phyloP scores from a whole-genome alignment of 1,284 basidiomycete genomes.

The Laetiporus sulphureus region DNA sequence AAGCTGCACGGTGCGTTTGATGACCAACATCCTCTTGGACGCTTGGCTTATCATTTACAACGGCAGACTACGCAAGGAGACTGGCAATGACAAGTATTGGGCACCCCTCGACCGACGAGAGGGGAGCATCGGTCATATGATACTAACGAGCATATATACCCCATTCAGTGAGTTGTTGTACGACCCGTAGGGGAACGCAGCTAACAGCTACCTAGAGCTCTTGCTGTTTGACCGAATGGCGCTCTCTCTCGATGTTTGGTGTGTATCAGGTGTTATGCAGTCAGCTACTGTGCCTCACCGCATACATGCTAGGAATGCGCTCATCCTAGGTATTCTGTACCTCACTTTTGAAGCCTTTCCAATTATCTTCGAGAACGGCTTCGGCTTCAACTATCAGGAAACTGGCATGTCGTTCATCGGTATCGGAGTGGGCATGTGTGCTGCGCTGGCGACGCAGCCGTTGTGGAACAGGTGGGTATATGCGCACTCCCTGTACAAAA shows the following conservation, averaged over 20 bases:
- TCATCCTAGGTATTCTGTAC: constrained; percentile 73
- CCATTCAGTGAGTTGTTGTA: constrained; percentile 76
- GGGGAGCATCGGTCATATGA: constrained; percentile 31
- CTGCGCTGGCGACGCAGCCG: constrained; percentile 49
- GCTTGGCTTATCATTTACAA: no score
- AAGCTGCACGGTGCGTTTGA: constrained; percentile 35
- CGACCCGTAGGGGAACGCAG: no score
- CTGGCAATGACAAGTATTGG: constrained; percentile 47
- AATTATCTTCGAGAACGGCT: constrained; percentile 56
- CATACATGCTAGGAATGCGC: constrained; percentile 41
- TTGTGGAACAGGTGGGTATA: constrained; percentile 58
- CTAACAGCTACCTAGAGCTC: no score
- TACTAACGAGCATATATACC: constrained; percentile 36
- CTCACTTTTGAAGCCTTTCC: constrained; percentile 69
- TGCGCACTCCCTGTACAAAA: no score
- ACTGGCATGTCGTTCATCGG: constrained; percentile 69
- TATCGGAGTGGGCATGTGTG: constrained; percentile 62
- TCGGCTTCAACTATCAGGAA: constrained; percentile 54
- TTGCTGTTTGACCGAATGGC: constrained; percentile 71
- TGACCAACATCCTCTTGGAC: background rate
- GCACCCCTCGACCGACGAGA: constrained; percentile 48
- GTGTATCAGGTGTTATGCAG: no score
- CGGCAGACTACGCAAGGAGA: constrained; percentile 50
- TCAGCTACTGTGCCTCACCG: no score
- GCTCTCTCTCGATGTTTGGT: constrained; percentile 56